These are phyloP conservation scores for Phyllosticta paracitricarpa DNA, from an alignment of 2,329 filamentous ascomycete genomes.

Conservation along the genomic window DNA sequence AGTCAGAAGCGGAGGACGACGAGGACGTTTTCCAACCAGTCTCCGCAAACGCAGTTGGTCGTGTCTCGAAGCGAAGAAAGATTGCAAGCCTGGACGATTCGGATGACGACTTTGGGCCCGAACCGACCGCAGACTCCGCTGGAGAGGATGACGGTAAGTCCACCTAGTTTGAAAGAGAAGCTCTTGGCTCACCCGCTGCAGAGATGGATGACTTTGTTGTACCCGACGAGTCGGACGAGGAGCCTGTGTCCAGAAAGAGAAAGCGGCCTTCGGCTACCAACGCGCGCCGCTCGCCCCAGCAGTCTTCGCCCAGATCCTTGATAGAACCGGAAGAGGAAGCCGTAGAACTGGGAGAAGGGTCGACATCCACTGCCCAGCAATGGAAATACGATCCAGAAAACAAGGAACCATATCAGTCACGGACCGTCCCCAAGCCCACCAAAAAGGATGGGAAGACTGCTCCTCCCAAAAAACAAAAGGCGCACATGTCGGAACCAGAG, in stretches of 20 bases:
- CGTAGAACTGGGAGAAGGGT: slow-evolving; percentile 40
- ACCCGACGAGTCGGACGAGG: slow-evolving; percentile 73
- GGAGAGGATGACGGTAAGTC: slow-evolving; percentile 43
- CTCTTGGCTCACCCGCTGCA: slow-evolving; percentile 16
- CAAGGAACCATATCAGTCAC: slow-evolving; percentile 40
- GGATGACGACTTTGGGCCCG: slow-evolving; percentile 56
- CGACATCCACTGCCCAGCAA: slow-evolving; percentile 64
- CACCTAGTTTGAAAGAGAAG: neutral
- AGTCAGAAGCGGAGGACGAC: slow-evolving; percentile 41
- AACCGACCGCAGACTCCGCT: slow-evolving; percentile 46
- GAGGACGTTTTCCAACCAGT: slow-evolving; percentile 57
- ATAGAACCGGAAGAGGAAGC: slow-evolving; percentile 39
- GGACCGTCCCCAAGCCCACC: slow-evolving; percentile 23
- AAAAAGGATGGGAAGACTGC: slow-evolving; percentile 20
- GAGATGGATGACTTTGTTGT: slow-evolving; percentile 85
- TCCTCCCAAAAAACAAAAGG: slow-evolving; percentile 45
- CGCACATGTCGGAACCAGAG: slow-evolving; percentile 72
- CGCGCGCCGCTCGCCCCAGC: slow-evolving; percentile 43
- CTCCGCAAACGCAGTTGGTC: slow-evolving; percentile 35
- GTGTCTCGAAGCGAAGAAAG: slow-evolving; percentile 47
- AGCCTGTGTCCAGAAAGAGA: slow-evolving; percentile 56
- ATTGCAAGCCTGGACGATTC: slow-evolving; percentile 50
- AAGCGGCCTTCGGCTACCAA: slow-evolving; percentile 46
- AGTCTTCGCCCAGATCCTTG: slow-evolving; percentile 42
- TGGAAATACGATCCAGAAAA: slow-evolving; percentile 67